Evolutionary conservation across 768 basidiomycete species (phyloP), one percentile per base, ranked within the genome.

Genomic region (Kwoniella mangroviensis): DNA sequence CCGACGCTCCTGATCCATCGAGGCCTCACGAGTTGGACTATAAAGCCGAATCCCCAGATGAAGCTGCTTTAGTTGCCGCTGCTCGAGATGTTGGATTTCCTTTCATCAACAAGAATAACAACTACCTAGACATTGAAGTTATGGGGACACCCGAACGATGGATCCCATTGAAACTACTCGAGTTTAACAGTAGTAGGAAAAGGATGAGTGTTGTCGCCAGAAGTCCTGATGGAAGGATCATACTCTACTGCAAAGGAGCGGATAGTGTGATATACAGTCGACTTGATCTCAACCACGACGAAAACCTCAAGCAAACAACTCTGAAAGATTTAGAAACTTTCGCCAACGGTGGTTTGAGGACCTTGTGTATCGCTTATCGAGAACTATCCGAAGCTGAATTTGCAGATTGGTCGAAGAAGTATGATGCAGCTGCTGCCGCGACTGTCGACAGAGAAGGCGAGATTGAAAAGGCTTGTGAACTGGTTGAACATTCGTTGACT

Each of bases 21-120:
- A 83, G 88, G 3, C 91, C 92, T 0, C 88, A 87, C 79, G 80
- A 85, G 10, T 79, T 96, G 65, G 88, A 91, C 68, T 98, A 98
- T 86, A 98, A 98, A 84, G 96, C 96, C 4, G 95, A 99, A 84
- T 92, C 91, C 3, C 95, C 94, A 0, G 94, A 98, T 78, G 96
- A 98, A 81, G 93, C 94, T 22, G 96, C 96, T 13, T 87, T 98
- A 42, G 96, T 98, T 10, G 90, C 87, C 40, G 93, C 92, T 10
- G 95, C 96, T 17, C 87, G 95, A 45, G 96, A 98, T 80, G 90
- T 90, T 4, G 96, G 96, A 0, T 98, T 97, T 81, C 91, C 92
- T 1, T 98, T 97, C 84, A 83, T 97, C 53, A 86, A 86, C 73
- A 90, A 90, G 81, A 86, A 87, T 43, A 91, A 90, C 83, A 90